Base-by-base conservation (phyloP, 2,329 filamentous ascomycete species). In the Fusarium sp. region DNA sequence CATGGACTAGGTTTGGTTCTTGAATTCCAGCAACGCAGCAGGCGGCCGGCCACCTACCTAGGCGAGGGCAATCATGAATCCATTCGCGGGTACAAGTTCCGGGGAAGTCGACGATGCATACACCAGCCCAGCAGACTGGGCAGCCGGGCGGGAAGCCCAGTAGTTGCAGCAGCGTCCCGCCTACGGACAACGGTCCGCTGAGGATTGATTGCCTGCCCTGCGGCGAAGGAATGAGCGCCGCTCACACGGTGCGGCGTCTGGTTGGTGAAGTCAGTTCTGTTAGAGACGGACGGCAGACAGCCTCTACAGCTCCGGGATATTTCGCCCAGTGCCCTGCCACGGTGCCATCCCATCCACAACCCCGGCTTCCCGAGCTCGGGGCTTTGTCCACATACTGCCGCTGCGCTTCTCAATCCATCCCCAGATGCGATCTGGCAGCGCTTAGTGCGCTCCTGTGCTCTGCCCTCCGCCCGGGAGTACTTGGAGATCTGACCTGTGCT, bases 401-500 rank as follows among this genome's bases (percentile, higher is more conserved):
- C 73, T 76, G 73, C 70, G 68, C 67, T 74, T 74, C 70, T 71
- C 65, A 70, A 66, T 73, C 75, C 72, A 50, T 50, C 45, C 45
- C 74, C 70, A 70, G 76, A 78, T 78, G 75, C 72, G 77, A 78
- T 78, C 77, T 78, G 75, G 77, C 76, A 78, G 75, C 74, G 70
- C 68, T 76, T 78, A 78, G 77, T 78, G 76, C 76, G 66, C 75
- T 76, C 77, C 74, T 78, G 72, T 77, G 61, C 74, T 77, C 54
- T 77, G 70, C 71, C 76, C 67, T 76, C 68, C 70, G 60, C 52
- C 70, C 40, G 61, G 70, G 62, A 60, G 70, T 73, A 74, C 69
- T 76, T 77, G 62, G 57, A 78, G 76, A 78, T 78, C 75, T 77
- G 66, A 74, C 67, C 67, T 74, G 66, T 78, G 74, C 77, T 78